phyloP scores from a whole-genome alignment of 1,139 yeast species.

The Geotrichum australiense region DNA sequence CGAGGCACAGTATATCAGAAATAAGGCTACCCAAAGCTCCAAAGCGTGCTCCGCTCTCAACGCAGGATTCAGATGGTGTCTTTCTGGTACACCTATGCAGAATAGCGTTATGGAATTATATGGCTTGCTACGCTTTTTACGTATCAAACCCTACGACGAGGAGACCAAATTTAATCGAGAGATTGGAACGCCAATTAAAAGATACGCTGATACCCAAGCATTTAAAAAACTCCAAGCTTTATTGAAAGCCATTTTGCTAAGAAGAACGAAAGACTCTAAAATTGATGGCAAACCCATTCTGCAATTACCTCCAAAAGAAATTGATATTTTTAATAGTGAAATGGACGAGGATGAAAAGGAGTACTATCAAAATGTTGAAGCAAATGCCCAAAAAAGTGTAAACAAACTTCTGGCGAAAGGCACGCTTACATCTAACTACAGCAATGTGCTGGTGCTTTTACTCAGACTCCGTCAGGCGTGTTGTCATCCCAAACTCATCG shows the following conservation, averaged over 20 bases:
- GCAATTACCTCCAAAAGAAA: slow-evolving; percentile 59
- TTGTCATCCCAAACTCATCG: slow-evolving; percentile 72
- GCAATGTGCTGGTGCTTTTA: slow-evolving; percentile 63
- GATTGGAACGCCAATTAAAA: slow-evolving; percentile 53
- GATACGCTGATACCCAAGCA: slow-evolving; percentile 37
- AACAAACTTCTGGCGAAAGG: slow-evolving; percentile 41
- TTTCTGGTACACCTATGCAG: slow-evolving; percentile 95
- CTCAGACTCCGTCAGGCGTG: slow-evolving; percentile 86
- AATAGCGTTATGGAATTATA: slow-evolving; percentile 73
- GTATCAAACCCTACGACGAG: slow-evolving; percentile 45
- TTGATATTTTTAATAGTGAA: slow-evolving; percentile 42
- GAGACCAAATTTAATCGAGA: slow-evolving; percentile 51
- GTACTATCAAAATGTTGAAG: slow-evolving; percentile 56
- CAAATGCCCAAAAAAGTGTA: slow-evolving; percentile 52
- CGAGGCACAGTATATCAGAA: slow-evolving; percentile 88
- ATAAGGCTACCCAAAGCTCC: slow-evolving; percentile 59
- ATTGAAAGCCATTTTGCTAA: slow-evolving; percentile 64
- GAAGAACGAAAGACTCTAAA: slow-evolving; percentile 67
- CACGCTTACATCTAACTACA: slow-evolving; percentile 36
- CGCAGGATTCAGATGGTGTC: slow-evolving; percentile 60
- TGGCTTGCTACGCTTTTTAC: slow-evolving; percentile 66
- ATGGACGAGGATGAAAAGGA: slow-evolving; percentile 49
- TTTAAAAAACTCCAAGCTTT: slow-evolving; percentile 64
- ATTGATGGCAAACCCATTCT: slow-evolving; percentile 75
- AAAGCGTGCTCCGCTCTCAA: slow-evolving; percentile 55